Conservation (phyloP, 1,139 yeast genomes). For the Pichia sp. region DNA sequence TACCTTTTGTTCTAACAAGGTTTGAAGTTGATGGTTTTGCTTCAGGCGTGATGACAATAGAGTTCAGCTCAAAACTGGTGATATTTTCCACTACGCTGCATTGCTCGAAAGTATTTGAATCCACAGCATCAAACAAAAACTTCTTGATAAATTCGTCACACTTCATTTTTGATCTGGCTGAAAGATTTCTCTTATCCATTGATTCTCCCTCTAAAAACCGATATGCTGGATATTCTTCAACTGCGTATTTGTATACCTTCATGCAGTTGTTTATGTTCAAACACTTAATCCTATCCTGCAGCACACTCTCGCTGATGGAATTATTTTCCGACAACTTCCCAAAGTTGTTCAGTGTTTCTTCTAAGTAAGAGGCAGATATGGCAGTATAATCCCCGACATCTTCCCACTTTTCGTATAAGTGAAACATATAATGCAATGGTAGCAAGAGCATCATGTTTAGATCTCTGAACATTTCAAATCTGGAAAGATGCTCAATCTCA, state of each 20-base stretch:
- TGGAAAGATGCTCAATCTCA: conserved; percentile 14
- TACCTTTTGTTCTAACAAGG: conserved; percentile 12
- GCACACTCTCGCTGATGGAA: background rate
- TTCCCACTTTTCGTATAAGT: conserved; percentile 15
- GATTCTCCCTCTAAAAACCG: background rate
- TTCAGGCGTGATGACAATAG: conserved; percentile 6
- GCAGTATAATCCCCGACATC: conserved; percentile 13
- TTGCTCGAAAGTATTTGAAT: background rate
- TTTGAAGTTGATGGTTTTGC: conserved; percentile 2
- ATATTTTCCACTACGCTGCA: conserved; percentile 4
- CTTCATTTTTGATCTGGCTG: conserved; percentile 5
- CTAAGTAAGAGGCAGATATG: conserved; percentile 4
- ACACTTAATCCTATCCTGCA: conserved; percentile 4
- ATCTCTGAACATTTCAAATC: conserved; percentile 4
- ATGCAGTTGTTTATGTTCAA: conserved; percentile 12
- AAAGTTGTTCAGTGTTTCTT: background rate
- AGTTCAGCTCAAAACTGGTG: conserved; percentile 1
- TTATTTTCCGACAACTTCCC: background rate
- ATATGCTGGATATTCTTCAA: conserved; percentile 7
- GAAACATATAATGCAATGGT: conserved; percentile 12
- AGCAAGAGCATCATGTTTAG: conserved; percentile 6
- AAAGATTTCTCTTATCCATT: background rate
- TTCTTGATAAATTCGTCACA: conserved; percentile 10
- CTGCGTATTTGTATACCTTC: conserved; percentile 7
- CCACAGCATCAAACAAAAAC: conserved; percentile 5